A percentile compares a stretch with the other conserved stretches of the same genome.
Evolutionary conservation across 31 red algal species (phyloP).

Genomic region (Endocladia muricata): DNA sequence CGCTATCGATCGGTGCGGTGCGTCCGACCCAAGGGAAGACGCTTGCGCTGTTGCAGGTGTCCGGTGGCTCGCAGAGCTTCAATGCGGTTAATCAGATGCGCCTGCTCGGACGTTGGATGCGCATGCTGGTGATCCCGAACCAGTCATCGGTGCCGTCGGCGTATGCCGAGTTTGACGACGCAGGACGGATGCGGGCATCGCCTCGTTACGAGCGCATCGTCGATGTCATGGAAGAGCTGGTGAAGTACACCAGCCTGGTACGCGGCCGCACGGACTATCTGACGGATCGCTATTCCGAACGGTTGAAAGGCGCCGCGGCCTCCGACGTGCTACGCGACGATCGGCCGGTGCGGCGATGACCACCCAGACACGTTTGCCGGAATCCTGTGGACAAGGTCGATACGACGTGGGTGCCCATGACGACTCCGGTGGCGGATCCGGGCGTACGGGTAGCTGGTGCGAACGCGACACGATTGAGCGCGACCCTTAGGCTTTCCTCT

Average conservation of each 20-base stretch:
- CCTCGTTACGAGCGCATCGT: slow-evolving; percentile 5
- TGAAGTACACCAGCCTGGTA: slow-evolving; percentile 24
- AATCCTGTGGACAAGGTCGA: too few relatives aligned
- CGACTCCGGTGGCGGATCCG: too few relatives aligned
- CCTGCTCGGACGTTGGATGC: slow-evolving; percentile 25
- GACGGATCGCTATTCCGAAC: neutral
- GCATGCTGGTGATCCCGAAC: slow-evolving; percentile 26
- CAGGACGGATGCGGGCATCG: slow-evolving; percentile 6
- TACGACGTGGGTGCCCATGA: too few relatives aligned
- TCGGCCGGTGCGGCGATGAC: too few relatives aligned
- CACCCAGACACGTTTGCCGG: too few relatives aligned
- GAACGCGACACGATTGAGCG: too few relatives aligned
- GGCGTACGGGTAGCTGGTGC: too few relatives aligned
- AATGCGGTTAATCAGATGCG: slow-evolving; percentile 25
- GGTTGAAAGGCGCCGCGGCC: too few relatives aligned
- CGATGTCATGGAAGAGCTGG: slow-evolving; percentile 19
- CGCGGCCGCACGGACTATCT: neutral
- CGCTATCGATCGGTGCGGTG: slow-evolving; percentile 12
- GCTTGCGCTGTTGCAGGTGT: slow-evolving; percentile 7
- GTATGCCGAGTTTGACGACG: slow-evolving; percentile 31
- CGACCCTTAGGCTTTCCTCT: too few relatives aligned
- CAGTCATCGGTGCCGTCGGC: slow-evolving; percentile 8
- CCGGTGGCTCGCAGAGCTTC: slow-evolving; percentile 17
- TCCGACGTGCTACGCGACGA: too few relatives aligned
- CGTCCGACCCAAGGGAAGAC: slow-evolving; percentile 27